phyloP scores from a whole-genome alignment of 768 basidiomycete species.

The Suillus fuscotomentosus region DNA sequence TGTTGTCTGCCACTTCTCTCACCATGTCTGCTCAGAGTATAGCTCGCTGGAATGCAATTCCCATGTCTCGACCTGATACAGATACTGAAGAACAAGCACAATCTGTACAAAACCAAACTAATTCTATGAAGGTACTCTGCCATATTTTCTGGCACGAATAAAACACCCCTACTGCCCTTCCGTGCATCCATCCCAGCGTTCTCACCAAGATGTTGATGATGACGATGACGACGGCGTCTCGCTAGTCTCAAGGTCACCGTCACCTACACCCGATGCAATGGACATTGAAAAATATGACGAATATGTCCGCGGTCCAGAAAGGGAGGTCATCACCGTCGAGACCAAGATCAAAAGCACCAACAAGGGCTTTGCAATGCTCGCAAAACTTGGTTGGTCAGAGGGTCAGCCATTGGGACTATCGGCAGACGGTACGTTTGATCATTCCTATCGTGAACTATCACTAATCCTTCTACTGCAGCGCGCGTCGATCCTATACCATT shows the following conservation, averaged over 20 bases:
- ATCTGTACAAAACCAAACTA: slow-evolving; percentile 16
- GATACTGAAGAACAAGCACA: slow-evolving; percentile 21
- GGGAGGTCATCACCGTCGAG: slow-evolving; percentile 76
- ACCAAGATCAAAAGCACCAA: slow-evolving; percentile 78
- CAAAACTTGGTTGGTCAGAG: slow-evolving; percentile 81
- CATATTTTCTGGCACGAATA: slow-evolving; percentile 41
- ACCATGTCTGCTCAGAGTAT: slow-evolving; percentile 64
- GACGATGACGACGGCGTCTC: slow-evolving; percentile 67
- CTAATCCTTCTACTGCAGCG: slow-evolving; percentile 40
- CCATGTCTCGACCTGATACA: slow-evolving; percentile 39
- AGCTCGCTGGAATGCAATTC: slow-evolving; percentile 73
- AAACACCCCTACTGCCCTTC: slow-evolving; percentile 53
- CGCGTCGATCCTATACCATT: slow-evolving; percentile 85
- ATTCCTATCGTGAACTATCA: neutral
- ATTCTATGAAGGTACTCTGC: slow-evolving; percentile 68
- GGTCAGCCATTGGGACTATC: slow-evolving; percentile 77
- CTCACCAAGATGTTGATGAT: slow-evolving; percentile 38
- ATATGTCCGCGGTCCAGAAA: slow-evolving; percentile 46
- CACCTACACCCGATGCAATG: slow-evolving; percentile 57
- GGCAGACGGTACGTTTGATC: slow-evolving; percentile 56
- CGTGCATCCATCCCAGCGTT: slow-evolving; percentile 58
- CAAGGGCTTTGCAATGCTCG: slow-evolving; percentile 77
- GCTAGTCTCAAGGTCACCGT: slow-evolving; percentile 72
- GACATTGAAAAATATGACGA: slow-evolving; percentile 71
- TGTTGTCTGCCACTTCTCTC: neutral